A percentile compares a stretch with the other conserved stretches of the same genome.
Conservation (phyloP, 768 basidiomycete genomes). For the Leccinum ochraceum region DNA sequence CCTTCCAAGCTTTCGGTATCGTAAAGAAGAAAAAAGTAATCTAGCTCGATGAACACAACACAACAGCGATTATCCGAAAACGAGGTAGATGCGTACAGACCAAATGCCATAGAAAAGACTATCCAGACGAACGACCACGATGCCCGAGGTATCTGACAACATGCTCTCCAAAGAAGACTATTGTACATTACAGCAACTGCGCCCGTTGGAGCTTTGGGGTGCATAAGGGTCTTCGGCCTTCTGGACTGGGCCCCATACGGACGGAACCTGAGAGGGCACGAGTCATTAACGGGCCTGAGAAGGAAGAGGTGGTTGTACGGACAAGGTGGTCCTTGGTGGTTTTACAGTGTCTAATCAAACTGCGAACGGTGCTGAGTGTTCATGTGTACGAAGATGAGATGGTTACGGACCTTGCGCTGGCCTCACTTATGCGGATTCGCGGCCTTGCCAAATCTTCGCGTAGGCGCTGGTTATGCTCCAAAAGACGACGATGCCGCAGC, state of each 20-base stretch:
- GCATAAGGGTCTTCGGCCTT: constrained; percentile 93
- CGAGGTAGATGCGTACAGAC: constrained; percentile 17
- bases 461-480: constrained; percentile 79
- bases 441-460: constrained; percentile 73
- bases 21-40: constrained; percentile 9
- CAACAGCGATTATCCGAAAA: constrained; percentile 10
- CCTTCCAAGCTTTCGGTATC: constrained; percentile 11
- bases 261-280: constrained; percentile 66
- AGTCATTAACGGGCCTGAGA: constrained; percentile 12
- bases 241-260: constrained; percentile 95
- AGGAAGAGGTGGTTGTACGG: constrained; percentile 25
- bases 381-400: neutral
- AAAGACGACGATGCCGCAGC: constrained; percentile 74
- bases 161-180: constrained; percentile 26
- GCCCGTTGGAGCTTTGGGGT: constrained; percentile 55
- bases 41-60: constrained; percentile 14
- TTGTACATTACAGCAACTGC: constrained; percentile 62
- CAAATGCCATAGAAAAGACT: constrained; percentile 6
- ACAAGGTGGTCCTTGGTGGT: constrained; percentile 72
- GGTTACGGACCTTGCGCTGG: constrained; percentile 56
- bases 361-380: constrained; percentile 29
- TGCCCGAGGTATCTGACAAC: neutral
- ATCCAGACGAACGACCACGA: neutral
- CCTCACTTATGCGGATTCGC: constrained; percentile 72
- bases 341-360: constrained; percentile 74